phyloP scores from a whole-genome alignment of 129 eudicot genomes.

The Tagetes patula region DNA sequence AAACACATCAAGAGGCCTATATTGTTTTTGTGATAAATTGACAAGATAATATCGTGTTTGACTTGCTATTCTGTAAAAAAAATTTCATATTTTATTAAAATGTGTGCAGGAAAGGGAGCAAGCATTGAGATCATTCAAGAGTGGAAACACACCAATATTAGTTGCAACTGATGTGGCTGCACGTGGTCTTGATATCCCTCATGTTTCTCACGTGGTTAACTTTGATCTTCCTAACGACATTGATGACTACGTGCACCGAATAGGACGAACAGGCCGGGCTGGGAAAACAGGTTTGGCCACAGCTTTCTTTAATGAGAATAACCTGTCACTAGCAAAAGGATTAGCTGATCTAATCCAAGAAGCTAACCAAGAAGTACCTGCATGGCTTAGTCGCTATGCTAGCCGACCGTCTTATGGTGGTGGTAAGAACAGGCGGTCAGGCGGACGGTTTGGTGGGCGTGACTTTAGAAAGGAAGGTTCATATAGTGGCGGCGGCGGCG shows the following conservation, averaged over 20 bases:
- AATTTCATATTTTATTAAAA: slow-evolving; percentile 1
- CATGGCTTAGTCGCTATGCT: slow-evolving; percentile 43
- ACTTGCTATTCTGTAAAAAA: background rate
- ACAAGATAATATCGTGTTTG: background rate
- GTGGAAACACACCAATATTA: slow-evolving; percentile 43
- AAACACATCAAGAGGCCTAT: background rate
- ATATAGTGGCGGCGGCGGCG: slow-evolving; percentile 26
- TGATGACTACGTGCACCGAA: slow-evolving; percentile 82
- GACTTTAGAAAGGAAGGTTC: slow-evolving; percentile 40
- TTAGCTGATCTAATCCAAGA: slow-evolving; percentile 60
- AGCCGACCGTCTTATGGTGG: slow-evolving; percentile 41
- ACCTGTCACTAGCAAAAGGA: slow-evolving; percentile 52
- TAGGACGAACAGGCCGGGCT: slow-evolving; percentile 55
- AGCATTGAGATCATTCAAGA: slow-evolving; percentile 47
- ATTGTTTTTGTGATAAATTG: background rate
- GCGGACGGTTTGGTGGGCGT: slow-evolving; percentile 48
- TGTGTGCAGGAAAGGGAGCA: slow-evolving; percentile 48
- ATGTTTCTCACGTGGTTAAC: slow-evolving; percentile 78
- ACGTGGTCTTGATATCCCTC: slow-evolving; percentile 82
- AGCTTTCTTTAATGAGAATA: slow-evolving; percentile 53
- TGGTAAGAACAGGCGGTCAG: slow-evolving; percentile 40
- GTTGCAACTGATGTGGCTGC: slow-evolving; percentile 88
- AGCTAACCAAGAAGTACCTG: slow-evolving; percentile 46
- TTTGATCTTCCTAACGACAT: slow-evolving; percentile 85
- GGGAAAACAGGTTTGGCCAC: slow-evolving; percentile 54